Conservation (phyloP, 441 rosid species). For the Pelargonium australe region DNA sequence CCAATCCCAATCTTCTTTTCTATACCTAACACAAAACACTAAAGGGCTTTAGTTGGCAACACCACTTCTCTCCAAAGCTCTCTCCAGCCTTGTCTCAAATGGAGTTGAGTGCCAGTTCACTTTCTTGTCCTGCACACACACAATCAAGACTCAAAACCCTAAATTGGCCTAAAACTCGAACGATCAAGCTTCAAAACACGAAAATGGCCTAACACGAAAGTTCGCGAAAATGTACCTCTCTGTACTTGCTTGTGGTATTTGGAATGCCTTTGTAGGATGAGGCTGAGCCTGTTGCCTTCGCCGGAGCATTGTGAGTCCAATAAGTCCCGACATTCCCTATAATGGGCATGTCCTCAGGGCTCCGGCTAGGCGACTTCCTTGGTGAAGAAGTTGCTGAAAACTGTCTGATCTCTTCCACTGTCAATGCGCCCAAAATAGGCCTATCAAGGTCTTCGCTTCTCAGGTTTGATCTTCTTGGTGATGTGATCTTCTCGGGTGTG, state of each 20-base stretch:
- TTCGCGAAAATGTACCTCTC: slow-evolving; percentile 14
- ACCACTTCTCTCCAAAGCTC: slow-evolving; percentile 15
- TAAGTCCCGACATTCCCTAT: slow-evolving; percentile 22
- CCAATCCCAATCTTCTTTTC: no score
- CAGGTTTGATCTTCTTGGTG: slow-evolving; percentile 11
- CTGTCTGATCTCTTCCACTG: slow-evolving; percentile 21
- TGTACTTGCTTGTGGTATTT: slow-evolving; percentile 24
- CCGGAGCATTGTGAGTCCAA: slow-evolving; percentile 17
- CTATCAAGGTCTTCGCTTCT: slow-evolving; percentile 19
- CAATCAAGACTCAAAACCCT: background rate
- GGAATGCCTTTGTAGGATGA: slow-evolving; percentile 23
- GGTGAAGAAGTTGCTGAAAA: slow-evolving; percentile 18
- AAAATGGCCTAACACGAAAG: background rate
- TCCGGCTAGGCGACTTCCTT: slow-evolving; percentile 20
- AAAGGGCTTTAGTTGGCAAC: background rate
- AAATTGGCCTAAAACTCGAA: background rate
- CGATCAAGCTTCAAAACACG: background rate
- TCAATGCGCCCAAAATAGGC: slow-evolving; percentile 22
- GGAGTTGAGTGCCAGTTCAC: slow-evolving; percentile 29
- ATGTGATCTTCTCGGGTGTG: background rate
- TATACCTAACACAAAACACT: no score
- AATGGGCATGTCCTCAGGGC: slow-evolving; percentile 22
- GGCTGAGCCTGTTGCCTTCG: background rate
- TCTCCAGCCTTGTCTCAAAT: slow-evolving; percentile 27
- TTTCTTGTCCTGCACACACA: slow-evolving; percentile 21